Base-by-base conservation (phyloP, 306 rosid genomes). In the Dalbergia cultrata region DNA sequence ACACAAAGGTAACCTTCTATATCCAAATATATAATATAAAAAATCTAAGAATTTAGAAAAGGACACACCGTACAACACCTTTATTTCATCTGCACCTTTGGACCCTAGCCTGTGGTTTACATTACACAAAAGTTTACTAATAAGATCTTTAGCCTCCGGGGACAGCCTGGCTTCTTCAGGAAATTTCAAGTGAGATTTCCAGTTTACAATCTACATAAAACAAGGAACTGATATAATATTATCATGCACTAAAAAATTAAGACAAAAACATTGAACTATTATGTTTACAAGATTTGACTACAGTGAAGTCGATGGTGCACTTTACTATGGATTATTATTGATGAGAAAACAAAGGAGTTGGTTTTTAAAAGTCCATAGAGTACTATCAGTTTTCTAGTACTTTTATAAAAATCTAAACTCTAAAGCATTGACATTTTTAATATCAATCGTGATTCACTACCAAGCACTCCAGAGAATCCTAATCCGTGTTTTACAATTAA, bases 111-210 rank as follows among this genome's bases (percentile, higher is more conserved):
- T 92, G 13, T 90, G 92, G 85, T 70, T 85, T 79, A 96, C 97
- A 86, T 88, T 92, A 73, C 99, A 96, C 89, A 96, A 77, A 70
- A 93, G 97, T 83, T 82, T 96, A 65, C 90, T 82, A 21, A 93
- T 90, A 77, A 96, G 92, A 88, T 89, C 92, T 85, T 93, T 96
- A 75, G 97, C 97, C 80, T 89, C 90, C 4, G 82, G 90, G 76
- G 99, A 93, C 35, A 96, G 87, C 83, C 78, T 85, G 82, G 90
- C 99, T 80, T 93, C 99, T 80, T 87, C 97, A n/a, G 99, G 99
- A 83, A 96, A 96, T 83, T 92, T 93, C 92, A 96, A 87, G 87
- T 92, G 96, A 71, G 97, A 88, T 90, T 86, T 93, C 98, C 98
- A 96, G 67, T 93, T 96, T 66, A 96, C 99, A 68, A 96, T 96